Conservation (phyloP, 2,329 filamentous ascomycete species). For the Penicillium sp. region DNA sequence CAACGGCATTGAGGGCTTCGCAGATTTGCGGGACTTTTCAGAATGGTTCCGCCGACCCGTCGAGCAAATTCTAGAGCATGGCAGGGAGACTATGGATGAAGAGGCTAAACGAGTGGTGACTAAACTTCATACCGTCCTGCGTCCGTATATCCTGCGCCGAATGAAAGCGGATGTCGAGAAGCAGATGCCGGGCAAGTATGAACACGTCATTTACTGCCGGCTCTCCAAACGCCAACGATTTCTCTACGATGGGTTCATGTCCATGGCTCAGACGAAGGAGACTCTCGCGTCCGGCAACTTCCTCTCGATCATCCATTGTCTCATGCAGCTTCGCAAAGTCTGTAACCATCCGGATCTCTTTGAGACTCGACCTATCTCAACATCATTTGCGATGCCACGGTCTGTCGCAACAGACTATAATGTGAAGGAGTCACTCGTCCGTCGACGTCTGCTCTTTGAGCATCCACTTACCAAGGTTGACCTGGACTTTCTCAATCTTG, state of each 20-base stretch:
- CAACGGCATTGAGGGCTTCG: conserved; percentile 80
- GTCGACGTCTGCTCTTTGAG: conserved; percentile 57
- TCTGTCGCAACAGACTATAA: conserved; percentile 72
- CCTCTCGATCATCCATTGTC: conserved; percentile 93
- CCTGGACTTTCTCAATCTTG: conserved; percentile 71
- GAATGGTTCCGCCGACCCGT: conserved; percentile 94
- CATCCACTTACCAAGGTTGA: conserved; percentile 60
- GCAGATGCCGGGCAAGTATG: conserved; percentile 97
- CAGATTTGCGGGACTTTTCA: conserved; percentile 90
- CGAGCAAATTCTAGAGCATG: conserved; percentile 91
- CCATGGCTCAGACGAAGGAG: conserved; percentile 78
- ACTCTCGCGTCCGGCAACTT: conserved; percentile 91
- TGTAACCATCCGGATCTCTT: conserved; percentile 98
- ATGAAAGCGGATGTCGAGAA: conserved; percentile 97
- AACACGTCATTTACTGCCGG: conserved; percentile 92
- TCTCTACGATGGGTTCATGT: conserved; percentile 93
- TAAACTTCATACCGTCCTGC: conserved; percentile 87
- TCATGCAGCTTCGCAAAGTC: conserved; percentile 96
- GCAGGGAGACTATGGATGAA: conserved; percentile 86
- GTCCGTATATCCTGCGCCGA: conserved; percentile 83
- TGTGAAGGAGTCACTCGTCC: conserved; percentile 64
- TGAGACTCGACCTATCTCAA: conserved; percentile 91
- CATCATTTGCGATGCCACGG: conserved; percentile 83
- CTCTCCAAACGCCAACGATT: conserved; percentile 92
- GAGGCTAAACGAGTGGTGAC: conserved; percentile 87